A percentile compares a stretch with the other conserved stretches of the same genome.
These are phyloP conservation scores for Sechiopsis laciniata DNA, from an alignment of 306 rosid genomes.

Conservation along the genomic window DNA sequence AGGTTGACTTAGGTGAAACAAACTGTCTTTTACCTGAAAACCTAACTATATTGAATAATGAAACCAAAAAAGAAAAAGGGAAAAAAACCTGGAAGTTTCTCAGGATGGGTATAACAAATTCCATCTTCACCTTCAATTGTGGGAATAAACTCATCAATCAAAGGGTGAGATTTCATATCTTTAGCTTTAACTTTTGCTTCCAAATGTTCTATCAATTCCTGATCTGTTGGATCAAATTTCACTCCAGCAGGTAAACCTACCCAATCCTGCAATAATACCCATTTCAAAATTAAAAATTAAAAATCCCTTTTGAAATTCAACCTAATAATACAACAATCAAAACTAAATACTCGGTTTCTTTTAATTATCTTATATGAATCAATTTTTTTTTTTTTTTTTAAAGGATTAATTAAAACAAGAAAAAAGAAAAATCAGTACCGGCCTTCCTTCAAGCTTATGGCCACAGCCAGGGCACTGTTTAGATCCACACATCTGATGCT, in stretches of 20 bases:
- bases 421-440: slow-evolving; percentile 39
- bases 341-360: background rate
- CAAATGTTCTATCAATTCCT: slow-evolving; percentile 92
- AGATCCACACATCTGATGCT: slow-evolving; percentile 93
- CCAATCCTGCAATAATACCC: slow-evolving; percentile 59
- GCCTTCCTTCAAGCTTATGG: slow-evolving; percentile 75
- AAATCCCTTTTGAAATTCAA: slow-evolving; percentile 23
- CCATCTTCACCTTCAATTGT: slow-evolving; percentile 99
- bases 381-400: background rate
- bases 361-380: background rate
- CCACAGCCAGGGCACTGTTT: slow-evolving; percentile 97
- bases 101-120: slow-evolving; percentile 98
- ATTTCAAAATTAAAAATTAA: background rate
- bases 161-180: slow-evolving; percentile 82
- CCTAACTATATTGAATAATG: no score
- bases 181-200: slow-evolving; percentile 90
- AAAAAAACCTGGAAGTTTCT: slow-evolving; percentile 79
- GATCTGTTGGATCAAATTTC: slow-evolving; percentile 97
- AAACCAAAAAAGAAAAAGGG: background rate
- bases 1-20: no score
- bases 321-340: background rate
- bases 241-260: slow-evolving; percentile 98
- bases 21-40: no score
- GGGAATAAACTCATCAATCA: slow-evolving; percentile 94
- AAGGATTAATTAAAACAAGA: background rate